Conservation (phyloP, 108 stramenopile species). For the Cyclotella cryptica region DNA sequence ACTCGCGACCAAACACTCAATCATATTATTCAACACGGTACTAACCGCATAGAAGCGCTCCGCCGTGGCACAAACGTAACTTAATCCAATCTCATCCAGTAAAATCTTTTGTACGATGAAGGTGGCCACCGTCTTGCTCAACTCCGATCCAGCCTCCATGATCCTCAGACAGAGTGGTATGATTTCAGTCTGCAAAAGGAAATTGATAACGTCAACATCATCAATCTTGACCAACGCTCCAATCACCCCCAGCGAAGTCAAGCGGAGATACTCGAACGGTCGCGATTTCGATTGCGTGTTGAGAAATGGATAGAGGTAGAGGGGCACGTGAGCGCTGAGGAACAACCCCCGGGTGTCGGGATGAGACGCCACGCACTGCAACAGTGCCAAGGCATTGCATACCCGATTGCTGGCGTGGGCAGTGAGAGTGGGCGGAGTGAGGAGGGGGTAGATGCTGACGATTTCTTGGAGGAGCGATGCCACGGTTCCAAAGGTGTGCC, state of each 20-base stretch:
- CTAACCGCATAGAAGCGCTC: slow-evolving; percentile 98
- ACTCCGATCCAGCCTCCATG: slow-evolving; percentile 96
- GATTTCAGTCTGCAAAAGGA: slow-evolving; percentile 95
- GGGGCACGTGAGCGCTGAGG: slow-evolving; percentile 94
- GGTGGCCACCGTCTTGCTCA: slow-evolving; percentile 98
- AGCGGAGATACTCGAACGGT: slow-evolving; percentile 97
- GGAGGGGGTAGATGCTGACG: slow-evolving; percentile 95
- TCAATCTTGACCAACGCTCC: slow-evolving; percentile 99
- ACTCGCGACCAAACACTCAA: slow-evolving; percentile 81
- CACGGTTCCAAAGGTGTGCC: slow-evolving; percentile 83
- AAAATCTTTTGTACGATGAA: slow-evolving; percentile 99
- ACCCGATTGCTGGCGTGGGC: slow-evolving; percentile 96
- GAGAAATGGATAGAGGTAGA: slow-evolving; percentile 98
- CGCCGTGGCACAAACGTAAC: slow-evolving; percentile 99
- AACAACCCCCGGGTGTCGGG: slow-evolving; percentile 95
- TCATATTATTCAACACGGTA: slow-evolving; percentile 96
- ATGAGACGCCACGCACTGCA: slow-evolving; percentile 99
- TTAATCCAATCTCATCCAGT: slow-evolving; percentile 95
- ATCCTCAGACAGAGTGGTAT: slow-evolving; percentile 85
- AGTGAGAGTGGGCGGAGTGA: slow-evolving; percentile 97
- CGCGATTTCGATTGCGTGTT: slow-evolving; percentile 95
- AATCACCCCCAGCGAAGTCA: slow-evolving; percentile 98
- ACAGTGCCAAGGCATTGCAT: slow-evolving; percentile 98
- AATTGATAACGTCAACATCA: slow-evolving; percentile 97
- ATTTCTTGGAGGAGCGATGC: slow-evolving; percentile 97